These are phyloP conservation scores for Candida namnaoensis DNA, from an alignment of 805 yeast species.

Conservation along the genomic window DNA sequence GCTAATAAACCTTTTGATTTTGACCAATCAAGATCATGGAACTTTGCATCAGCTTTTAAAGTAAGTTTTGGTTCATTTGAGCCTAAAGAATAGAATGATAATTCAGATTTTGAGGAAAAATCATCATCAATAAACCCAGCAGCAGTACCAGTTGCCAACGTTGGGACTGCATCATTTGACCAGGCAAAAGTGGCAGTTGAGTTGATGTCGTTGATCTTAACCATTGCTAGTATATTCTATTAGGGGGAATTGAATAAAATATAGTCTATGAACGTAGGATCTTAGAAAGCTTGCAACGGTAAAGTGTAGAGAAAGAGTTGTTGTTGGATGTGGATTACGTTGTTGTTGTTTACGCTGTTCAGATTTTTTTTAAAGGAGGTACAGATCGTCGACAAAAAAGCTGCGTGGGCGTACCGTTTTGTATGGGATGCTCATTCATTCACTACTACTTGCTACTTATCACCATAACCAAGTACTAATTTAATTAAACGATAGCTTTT, in stretches of 20 bases:
- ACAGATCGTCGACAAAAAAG: background rate
- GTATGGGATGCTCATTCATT: too few species aligned
- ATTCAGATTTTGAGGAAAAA: conserved; percentile 68
- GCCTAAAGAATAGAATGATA: conserved; percentile 69
- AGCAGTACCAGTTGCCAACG: conserved; percentile 85
- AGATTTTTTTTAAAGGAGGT: background rate
- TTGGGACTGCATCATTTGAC: conserved; percentile 71
- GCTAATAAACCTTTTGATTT: conserved; percentile 57
- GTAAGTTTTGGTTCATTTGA: conserved; percentile 31
- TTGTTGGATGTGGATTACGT: background rate
- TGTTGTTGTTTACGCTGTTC: background rate
- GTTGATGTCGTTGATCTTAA: conserved; percentile 74
- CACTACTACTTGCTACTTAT: too few species aligned
- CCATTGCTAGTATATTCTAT: conserved; percentile 32
- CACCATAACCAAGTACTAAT: too few species aligned
- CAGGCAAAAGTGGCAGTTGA: conserved; percentile 95
- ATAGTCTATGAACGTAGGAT: too few species aligned
- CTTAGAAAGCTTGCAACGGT: too few species aligned
- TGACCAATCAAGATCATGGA: conserved; percentile 84
- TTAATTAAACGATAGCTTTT: background rate
- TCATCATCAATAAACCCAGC: conserved; percentile 92
- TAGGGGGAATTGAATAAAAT: too few species aligned
- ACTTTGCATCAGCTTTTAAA: conserved; percentile 46
- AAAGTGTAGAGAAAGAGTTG: background rate
- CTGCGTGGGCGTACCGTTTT: too few species aligned